Evolutionary conservation across 2,329 filamentous ascomycete genomes (phyloP), one percentile per base, ranked within the genome.

Genomic region (Orbilia brochopaga): DNA sequence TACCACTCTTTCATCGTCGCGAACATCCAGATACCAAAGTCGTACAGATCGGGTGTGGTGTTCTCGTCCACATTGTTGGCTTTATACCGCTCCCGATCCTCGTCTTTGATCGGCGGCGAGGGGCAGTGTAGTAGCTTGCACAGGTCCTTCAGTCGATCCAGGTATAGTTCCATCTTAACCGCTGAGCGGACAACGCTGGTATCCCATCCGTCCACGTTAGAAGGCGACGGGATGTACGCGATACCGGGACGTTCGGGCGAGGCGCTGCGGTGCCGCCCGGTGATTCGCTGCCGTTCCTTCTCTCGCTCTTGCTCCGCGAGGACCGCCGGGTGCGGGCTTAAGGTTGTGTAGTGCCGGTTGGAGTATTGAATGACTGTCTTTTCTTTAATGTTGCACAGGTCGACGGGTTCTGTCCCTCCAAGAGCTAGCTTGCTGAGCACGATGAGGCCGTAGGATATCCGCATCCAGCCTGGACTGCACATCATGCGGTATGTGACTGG

Each of bases 1-100:
- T 72, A 72, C 67, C 67, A 72, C 51, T 72, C 67, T 50, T 72
- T 72, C 67, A 72, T 65, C 13, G 67, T 72, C 2, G 55, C 60
- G 24, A 72, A 72, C 67, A 72, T 72, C 67, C 67, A 72, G 35
- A 65, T 57, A 3, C 67, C 67, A 15, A 72, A 72, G 17, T 72
- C 67, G 32, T 65, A 72, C 10, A 72, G n/a, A 51, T 72, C 67
- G 5, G 67, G 67, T 1, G 50, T 48, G 0, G 30, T 51, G 10
- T 44, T 42, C 8, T 72, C 67, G n/a, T 72, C 67, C 13, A 72
- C 67, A 6, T 60, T 60, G 24, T 72, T 72, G 19, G 56, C 55
- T 19, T 52, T 58, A 30, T 65, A 72, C 8, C 67, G 30, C 30
- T 72, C 67, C n/a, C 51, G 51, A 48, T 72, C 67, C 40, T 65